Conservation (phyloP, 208 protist species). For the Acanthamoeba rhysodes region DNA sequence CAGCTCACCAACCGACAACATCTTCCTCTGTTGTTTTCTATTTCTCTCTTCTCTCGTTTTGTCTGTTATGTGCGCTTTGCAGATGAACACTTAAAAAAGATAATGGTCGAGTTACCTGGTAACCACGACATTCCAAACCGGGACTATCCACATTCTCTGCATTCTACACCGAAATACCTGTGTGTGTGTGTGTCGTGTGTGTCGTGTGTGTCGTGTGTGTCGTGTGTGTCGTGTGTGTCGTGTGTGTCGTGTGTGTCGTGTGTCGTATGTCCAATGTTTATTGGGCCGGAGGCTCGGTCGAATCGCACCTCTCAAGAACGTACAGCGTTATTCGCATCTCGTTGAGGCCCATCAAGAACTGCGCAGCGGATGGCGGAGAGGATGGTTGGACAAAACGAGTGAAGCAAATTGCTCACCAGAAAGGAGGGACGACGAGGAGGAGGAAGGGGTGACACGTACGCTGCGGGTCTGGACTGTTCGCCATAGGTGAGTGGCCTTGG, state of each 20-base stretch:
- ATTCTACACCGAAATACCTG: too few species aligned
- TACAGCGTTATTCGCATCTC: constrained; percentile 46
- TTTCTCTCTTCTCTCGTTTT: too few species aligned
- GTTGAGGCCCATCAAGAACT: constrained; percentile 50
- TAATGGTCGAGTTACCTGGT: neutral
- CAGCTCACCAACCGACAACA: constrained; percentile 4
- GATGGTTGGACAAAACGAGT: neutral
- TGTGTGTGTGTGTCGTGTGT: too few species aligned
- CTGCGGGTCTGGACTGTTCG: neutral
- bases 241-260: too few species aligned
- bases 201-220: too few species aligned
- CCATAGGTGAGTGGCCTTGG: constrained; percentile 32
- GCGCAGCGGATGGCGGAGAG: neutral
- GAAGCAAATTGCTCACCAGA: neutral
- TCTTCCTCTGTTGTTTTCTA: neutral
- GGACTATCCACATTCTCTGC: too few species aligned
- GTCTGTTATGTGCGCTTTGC: too few species aligned
- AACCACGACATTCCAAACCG: too few species aligned
- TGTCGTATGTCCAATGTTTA: too few species aligned
- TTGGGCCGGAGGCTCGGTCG: neutral
- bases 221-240: too few species aligned
- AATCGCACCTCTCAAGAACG: neutral
- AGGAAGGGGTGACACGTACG: neutral
- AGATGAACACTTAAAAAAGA: too few species aligned
- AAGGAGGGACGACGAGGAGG: neutral